Evolutionary conservation across 2,329 filamentous ascomycete species (phyloP), one percentile per base, ranked within the genome.

Genomic region (Dryadomyces quercus-mongolicae): DNA sequence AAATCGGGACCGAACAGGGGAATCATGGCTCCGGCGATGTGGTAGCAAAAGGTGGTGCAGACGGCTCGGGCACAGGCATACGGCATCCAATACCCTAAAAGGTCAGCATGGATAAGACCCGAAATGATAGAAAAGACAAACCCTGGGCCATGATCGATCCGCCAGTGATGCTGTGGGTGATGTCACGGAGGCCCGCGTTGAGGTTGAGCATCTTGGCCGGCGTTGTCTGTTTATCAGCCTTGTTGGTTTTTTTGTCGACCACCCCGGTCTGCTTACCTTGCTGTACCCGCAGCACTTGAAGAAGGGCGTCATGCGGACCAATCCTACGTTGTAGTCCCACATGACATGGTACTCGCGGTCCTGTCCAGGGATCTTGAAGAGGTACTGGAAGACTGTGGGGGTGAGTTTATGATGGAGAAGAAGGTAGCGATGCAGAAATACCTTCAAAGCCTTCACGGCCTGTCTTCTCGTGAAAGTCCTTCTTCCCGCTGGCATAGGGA

Each of bases 311-410:
- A 95, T 94, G 58, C 92, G 84, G 58, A 97, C 91, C 34, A 97
- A 82, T 9, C 93, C 93, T 58, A 92, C 82, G 62, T 94, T 92
- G 71, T 96, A 96, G 68, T 98, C 93, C 93, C 93, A 98, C 81
- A 96, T 90, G 57, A 97, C 83, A 1, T 80, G 81, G 66, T 86
- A 91, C 52, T 79, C 74, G 58, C 40, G 53, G 9, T 84, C 77
- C 48, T 86, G 79, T 12, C 76, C 81, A 0, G 86, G 86, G 3
- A 85, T 66, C 60, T 75, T 79, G 73, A 94, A 96, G 40, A 80
- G 82, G 68, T 96, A 97, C 62, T 90, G 82, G 66, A 91, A 91
- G 25, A 89, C 88, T 93, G 58, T 5, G 2, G 16, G 48, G 15
- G 54, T 34, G 7, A 54, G 40, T 16, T 56, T 22, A 44, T 45